These are phyloP conservation scores for Phytophthora capsici DNA, from an alignment of 352 stramenopile species.

Conservation along the genomic window DNA sequence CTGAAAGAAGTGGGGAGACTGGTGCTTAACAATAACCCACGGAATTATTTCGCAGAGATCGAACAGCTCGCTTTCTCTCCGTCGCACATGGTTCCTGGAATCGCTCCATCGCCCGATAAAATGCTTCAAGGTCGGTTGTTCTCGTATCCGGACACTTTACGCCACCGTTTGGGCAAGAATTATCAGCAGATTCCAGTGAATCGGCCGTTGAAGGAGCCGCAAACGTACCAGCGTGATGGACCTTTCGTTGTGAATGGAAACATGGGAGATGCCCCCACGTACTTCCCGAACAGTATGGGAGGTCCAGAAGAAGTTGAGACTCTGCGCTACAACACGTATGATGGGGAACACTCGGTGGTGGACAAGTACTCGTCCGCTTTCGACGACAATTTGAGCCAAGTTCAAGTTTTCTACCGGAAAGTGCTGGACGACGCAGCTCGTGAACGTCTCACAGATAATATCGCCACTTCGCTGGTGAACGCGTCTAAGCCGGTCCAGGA, in stretches of 20 bases:
- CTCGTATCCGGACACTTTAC: constrained; percentile 89
- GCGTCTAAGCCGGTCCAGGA: constrained; percentile 43
- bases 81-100: constrained; percentile 88
- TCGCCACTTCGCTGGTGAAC: constrained; percentile 67
- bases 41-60: constrained; percentile 92
- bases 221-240: constrained; percentile 83
- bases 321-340: constrained; percentile 27
- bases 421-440: constrained; percentile 64
- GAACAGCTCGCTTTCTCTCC: constrained; percentile 91
- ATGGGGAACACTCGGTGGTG: constrained; percentile 37
- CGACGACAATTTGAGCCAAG: constrained; percentile 85
- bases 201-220: constrained; percentile 60
- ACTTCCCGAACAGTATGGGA: constrained; percentile 78
- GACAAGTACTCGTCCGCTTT: constrained; percentile 63
- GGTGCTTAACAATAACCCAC: constrained; percentile 87
- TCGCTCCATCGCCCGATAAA: constrained; percentile 87
- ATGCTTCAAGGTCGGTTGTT: constrained; percentile 91
- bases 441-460: constrained; percentile 76
- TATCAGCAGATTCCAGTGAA: constrained; percentile 93
- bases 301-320: constrained; percentile 42
- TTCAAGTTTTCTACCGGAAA: constrained; percentile 66
- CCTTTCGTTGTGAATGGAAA: constrained; percentile 69
- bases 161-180: constrained; percentile 89
- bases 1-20: constrained; percentile 81
- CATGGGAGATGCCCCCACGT: constrained; percentile 66